Evolutionary conservation across 2,329 filamentous ascomycete species (phyloP), one percentile per base, ranked within the genome.

Genomic region (Simplicillium sp.): DNA sequence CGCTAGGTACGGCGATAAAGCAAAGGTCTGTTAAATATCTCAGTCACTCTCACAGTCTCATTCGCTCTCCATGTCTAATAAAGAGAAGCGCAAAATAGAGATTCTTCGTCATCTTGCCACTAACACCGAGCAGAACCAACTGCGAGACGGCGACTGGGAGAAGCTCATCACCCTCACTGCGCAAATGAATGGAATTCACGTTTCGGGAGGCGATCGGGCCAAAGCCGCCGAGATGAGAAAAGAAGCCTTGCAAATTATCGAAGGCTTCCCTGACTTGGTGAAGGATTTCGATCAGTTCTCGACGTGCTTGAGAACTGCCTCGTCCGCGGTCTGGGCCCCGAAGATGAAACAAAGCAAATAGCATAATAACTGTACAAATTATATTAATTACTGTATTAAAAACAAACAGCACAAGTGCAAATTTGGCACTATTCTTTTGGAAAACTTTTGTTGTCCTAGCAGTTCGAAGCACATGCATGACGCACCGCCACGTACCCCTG

Each of bases 251-350:
- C 48, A 50, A 16, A 47, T 47, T 36, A 36, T 58, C 12, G 44
- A 51, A 14, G 53, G 52, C 6, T 57, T 52, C 35, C 55, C 55
- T 5, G 48, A 51, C 7, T 46, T 58, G 38, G 46, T 43, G 14
- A 46, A 47, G 13, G 56, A 57, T 37, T 56, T 56, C 44, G 55
- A 57, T 25, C 46, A 43, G 13, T 53, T 56, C 20, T 36, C 43
- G 7, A 39, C 42, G 3, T 38, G 38, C 16, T 32, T 36, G 13
- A 38, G 42, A 18, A 31, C 29, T 11, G 14, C 28, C 32, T 14
- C 15, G 11, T 29, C 28, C 8, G 14, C 37, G 13, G 20, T 16
- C 4, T 25, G 25, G 17, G 12, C 20, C 14, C 8, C 29, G 11
- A 40, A 42, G n/a, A 32, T 33, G 37, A 44, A 37, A 37, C 38